Evolutionary conservation across 1,139 yeast genomes (phyloP).

Genomic region (Lizanozyma gosingica): DNA sequence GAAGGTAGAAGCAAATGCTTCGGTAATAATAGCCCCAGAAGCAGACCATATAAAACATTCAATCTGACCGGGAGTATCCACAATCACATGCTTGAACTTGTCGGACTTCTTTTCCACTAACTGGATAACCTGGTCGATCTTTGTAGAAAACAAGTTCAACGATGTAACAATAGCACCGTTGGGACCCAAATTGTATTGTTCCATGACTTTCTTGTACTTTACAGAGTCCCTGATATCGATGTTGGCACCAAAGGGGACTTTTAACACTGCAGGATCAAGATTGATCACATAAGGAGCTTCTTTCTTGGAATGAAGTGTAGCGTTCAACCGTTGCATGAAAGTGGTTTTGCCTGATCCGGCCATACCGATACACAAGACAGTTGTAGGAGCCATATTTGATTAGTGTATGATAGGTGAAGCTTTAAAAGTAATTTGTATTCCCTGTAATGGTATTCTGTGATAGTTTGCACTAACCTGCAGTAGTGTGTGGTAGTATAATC

Average conservation of each 20-base stretch:
- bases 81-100: constrained; percentile 59
- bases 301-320: constrained; percentile 68
- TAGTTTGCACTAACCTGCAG: no score
- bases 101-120: constrained; percentile 76
- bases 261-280: constrained; percentile 92
- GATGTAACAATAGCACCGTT: constrained; percentile 98
- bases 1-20: constrained; percentile 90
- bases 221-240: constrained; percentile 96
- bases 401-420: no score
- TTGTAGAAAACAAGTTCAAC: constrained; percentile 82
- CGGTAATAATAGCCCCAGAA: constrained; percentile 92
- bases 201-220: constrained; percentile 94
- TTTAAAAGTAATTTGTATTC: no score
- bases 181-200: constrained; percentile 85
- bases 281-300: constrained; percentile 86
- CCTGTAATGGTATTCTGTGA: no score
- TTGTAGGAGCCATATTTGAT: constrained; percentile 56
- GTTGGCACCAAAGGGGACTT: constrained; percentile 87
- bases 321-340: constrained; percentile 88
- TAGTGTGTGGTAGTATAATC: no score
- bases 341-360: constrained; percentile 98
- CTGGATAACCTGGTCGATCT: constrained; percentile 88
- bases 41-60: constrained; percentile 98
- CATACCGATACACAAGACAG: constrained; percentile 87
- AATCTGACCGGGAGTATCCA: constrained; percentile 98